Percentiles rank a stretch among this genome's conserved stretches.
phyloP scores from a whole-genome alignment of 345 rosid species.

The Odontarrhena argentea region DNA sequence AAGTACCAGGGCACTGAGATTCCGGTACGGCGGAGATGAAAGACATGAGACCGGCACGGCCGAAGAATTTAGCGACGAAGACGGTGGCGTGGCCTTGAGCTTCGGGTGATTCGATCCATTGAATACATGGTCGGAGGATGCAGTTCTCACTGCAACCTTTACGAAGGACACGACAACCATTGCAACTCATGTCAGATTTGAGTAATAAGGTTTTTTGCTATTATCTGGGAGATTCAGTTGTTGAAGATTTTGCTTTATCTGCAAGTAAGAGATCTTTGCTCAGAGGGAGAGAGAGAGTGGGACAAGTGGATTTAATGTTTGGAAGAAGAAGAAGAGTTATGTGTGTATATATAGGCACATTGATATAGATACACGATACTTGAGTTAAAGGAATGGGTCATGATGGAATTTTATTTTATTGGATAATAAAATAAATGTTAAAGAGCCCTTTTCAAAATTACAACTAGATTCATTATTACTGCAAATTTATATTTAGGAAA shows the following conservation, averaged over 20 bases:
- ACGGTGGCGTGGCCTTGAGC: conserved; percentile 88
- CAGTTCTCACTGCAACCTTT: conserved; percentile 86
- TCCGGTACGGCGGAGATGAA: conserved; percentile 71
- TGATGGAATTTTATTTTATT: conserved; percentile 9
- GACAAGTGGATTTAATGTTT: conserved; percentile 24
- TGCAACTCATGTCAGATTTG: conserved; percentile 65
- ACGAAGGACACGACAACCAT: conserved; percentile 81
- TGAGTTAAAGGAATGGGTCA: conserved; percentile 35
- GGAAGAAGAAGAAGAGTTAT: conserved; percentile 11
- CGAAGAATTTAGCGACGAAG: conserved; percentile 88
- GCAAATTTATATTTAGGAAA: neutral
- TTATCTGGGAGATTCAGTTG: conserved; percentile 24
- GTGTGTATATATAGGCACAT: conserved; percentile 18
- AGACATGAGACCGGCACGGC: conserved; percentile 87
- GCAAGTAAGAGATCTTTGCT: conserved; percentile 23
- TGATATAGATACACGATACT: conserved; percentile 4
- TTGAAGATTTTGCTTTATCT: conserved; percentile 25
- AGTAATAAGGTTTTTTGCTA: neutral
- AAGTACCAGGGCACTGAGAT: conserved; percentile 61
- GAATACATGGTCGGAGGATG: conserved; percentile 69
- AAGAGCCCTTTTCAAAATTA: conserved; percentile 10
- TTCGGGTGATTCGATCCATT: conserved; percentile 59
- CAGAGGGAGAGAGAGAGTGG: conserved; percentile 10
- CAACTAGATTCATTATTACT: conserved; percentile 14
- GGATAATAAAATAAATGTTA: conserved; percentile 17